Evolutionary conservation across 495 filamentous ascomycete genomes (phyloP).

Genomic region (Aspergillus conjunctus): DNA sequence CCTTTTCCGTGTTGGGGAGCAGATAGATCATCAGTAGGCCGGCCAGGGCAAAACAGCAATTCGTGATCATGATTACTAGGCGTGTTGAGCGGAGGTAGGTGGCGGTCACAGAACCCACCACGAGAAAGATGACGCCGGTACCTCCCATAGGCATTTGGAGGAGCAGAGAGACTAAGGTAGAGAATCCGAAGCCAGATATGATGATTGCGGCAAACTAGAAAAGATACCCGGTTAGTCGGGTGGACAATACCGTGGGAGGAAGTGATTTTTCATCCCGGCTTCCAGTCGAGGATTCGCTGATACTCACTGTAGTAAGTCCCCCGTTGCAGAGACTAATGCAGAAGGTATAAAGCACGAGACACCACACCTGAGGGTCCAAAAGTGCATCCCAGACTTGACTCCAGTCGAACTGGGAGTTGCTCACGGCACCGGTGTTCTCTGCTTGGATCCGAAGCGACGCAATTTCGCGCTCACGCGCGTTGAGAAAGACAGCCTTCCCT

Average conservation of each 20-base stretch:
- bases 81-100: conserved; percentile 23
- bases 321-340: conserved; percentile 28
- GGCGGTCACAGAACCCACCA: conserved; percentile 17
- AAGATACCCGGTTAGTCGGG: background rate
- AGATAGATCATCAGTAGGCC: conserved; percentile 26
- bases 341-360: conserved; percentile 26
- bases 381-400: too few species aligned
- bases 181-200: conserved; percentile 36
- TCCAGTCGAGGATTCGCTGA: too few species aligned
- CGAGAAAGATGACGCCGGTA: conserved; percentile 16
- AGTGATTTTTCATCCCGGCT: too few species aligned
- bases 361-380: conserved; percentile 41
- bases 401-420: conserved; percentile 48
- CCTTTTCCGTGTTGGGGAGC: conserved; percentile 14
- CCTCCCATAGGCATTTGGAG: too few species aligned
- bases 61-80: conserved; percentile 11
- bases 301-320: conserved; percentile 26
- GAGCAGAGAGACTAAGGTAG: conserved; percentile 21
- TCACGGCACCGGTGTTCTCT: conserved; percentile 53
- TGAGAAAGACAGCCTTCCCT: conserved; percentile 43
- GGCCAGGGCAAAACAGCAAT: conserved; percentile 20
- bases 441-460: conserved; percentile 55
- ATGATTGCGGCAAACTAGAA: conserved; percentile 33
- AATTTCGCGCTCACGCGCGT: conserved; percentile 43
- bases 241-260: too few species aligned